Conservation (phyloP, 164 flowering plant genomes). For the Paratinospora sagittata region DNA sequence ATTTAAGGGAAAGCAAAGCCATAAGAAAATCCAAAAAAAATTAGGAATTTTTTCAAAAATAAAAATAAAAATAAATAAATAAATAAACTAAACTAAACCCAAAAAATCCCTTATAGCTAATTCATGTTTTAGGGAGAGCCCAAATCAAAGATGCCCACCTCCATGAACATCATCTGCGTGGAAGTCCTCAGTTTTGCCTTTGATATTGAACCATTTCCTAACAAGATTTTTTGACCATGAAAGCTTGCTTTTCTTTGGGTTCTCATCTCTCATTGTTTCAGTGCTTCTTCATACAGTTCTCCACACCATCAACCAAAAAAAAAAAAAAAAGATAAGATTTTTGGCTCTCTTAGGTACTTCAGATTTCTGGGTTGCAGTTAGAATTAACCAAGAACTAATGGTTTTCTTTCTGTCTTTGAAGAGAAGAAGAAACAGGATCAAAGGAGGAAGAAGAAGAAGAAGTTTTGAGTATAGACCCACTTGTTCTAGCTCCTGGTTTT, state of each 20-base stretch:
- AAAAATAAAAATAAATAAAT: too few species aligned
- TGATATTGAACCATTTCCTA: constrained; percentile 82
- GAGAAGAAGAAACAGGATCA: constrained; percentile 9
- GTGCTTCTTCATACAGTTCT: constrained; percentile 52
- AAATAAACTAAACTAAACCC: too few species aligned
- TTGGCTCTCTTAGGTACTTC: neutral
- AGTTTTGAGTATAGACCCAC: too few species aligned
- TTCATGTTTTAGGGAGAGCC: neutral
- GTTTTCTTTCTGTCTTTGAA: constrained; percentile 5
- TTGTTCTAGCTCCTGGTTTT: too few species aligned
- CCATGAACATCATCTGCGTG: constrained; percentile 57
- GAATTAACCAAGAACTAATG: neutral
- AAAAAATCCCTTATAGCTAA: too few species aligned
- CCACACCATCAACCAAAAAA: neutral
- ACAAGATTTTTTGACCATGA: constrained; percentile 85
- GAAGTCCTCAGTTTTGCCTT: constrained; percentile 66
- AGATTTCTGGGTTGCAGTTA: neutral
- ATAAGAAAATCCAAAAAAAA: too few species aligned
- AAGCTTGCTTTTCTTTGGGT: constrained; percentile 86
- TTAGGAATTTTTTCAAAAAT: too few species aligned
- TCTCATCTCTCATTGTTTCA: constrained; percentile 87
- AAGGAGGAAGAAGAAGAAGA: constrained; percentile 2
- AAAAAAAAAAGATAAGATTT: neutral
- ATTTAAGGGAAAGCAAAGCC: neutral
- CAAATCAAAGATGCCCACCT: constrained; percentile 30